A percentile compares a stretch with the other conserved stretches of the same genome.
phyloP scores from a whole-genome alignment of 2,329 filamentous ascomycete genomes.

The Knoxdaviesia capensis region DNA sequence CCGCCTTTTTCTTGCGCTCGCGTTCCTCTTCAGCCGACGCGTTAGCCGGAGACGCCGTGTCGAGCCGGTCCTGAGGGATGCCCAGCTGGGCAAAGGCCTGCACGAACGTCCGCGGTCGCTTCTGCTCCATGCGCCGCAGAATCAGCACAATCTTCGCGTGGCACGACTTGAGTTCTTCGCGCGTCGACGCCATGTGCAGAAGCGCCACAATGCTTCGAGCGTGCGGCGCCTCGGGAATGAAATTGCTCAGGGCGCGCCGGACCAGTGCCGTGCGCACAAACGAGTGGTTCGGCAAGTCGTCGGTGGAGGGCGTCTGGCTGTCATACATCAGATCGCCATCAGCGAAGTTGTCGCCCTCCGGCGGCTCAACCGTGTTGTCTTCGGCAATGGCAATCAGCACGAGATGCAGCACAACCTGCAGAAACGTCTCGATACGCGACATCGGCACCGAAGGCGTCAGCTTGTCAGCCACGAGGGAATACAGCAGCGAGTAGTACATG shows the following conservation, averaged over 20 bases:
- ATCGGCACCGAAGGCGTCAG: conserved; percentile 55
- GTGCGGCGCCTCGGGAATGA: conserved; percentile 31
- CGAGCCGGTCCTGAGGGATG: conserved; percentile 57
- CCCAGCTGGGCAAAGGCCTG: conserved; percentile 42
- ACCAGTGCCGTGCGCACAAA: conserved; percentile 56
- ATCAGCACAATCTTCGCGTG: conserved; percentile 72
- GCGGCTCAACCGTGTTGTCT: conserved; percentile 42
- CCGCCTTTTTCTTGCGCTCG: conserved; percentile 76
- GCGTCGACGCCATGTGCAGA: conserved; percentile 39
- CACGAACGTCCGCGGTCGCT: conserved; percentile 54
- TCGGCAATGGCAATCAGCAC: conserved; percentile 71
- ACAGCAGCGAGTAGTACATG: conserved; percentile 72
- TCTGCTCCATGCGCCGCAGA: conserved; percentile 68
- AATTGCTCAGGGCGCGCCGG: conserved; percentile 39
- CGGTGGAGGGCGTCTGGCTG: too few species aligned
- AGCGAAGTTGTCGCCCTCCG: conserved; percentile 17
- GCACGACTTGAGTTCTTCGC: conserved; percentile 61
- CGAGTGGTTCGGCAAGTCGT: conserved; percentile 25
- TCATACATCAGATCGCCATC: too few species aligned
- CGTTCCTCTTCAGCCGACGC: conserved; percentile 49
- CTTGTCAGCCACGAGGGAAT: conserved; percentile 49
- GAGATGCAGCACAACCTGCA: conserved; percentile 81
- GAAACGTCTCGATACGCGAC: conserved; percentile 73
- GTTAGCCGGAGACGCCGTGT: conserved; percentile 61
- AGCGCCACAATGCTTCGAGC: conserved; percentile 44